These are phyloP conservation scores for Heritiera fomes DNA, from an alignment of 345 rosid genomes.

Conservation along the genomic window DNA sequence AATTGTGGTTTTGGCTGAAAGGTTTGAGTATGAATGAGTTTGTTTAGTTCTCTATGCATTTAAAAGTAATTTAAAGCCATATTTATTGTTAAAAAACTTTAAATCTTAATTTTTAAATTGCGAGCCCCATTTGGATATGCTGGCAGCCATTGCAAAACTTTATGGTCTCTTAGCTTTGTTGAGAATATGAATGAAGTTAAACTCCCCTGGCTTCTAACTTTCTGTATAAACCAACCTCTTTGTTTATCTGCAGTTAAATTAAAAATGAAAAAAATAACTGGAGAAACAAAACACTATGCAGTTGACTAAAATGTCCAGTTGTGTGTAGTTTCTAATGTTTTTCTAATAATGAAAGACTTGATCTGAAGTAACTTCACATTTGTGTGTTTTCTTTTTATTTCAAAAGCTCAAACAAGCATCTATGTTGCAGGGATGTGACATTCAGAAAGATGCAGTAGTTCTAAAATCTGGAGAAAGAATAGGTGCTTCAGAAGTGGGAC, in stretches of 20 bases:
- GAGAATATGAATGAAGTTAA: conserved; percentile 10
- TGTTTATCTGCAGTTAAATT: conserved; percentile 5
- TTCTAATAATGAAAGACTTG: not conserved
- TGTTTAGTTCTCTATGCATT: not conserved
- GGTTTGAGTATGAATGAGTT: not conserved
- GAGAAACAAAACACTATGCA: not conserved
- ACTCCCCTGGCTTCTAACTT: not conserved
- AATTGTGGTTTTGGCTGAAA: conserved; percentile 1
- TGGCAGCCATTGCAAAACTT: not conserved
- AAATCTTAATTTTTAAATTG: not conserved
- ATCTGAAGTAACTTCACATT: not conserved
- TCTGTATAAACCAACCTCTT: not conserved
- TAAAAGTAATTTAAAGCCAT: not conserved
- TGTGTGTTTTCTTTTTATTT: not conserved
- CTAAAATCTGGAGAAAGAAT: conserved; percentile 75
- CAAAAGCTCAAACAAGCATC: conserved; percentile 22
- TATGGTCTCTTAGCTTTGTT: conserved; percentile 1
- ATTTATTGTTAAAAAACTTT: not conserved
- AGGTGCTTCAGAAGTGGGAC: conserved; percentile 88
- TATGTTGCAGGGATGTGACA: conserved; percentile 74
- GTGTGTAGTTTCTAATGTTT: not conserved
- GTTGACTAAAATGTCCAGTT: not conserved
- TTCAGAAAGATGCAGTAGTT: conserved; percentile 64
- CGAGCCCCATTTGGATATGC: not conserved
- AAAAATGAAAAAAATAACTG: not conserved